Conservation (phyloP, 495 filamentous ascomycete genomes). For the Xylaria cubensis region DNA sequence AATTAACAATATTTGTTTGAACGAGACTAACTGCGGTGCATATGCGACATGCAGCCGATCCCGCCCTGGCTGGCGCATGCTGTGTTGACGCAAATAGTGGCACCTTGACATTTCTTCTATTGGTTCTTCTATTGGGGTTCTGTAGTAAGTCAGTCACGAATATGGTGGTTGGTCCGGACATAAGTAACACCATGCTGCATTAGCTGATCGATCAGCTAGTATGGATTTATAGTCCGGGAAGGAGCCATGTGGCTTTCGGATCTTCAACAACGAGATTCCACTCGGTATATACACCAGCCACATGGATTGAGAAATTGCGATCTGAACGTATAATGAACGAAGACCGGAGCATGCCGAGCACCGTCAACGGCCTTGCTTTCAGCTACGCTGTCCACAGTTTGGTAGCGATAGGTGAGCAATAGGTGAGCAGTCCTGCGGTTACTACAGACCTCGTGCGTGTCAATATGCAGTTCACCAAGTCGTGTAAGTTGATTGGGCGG, state of each 20-base stretch:
- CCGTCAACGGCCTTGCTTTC: not conserved
- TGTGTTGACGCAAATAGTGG: slow-evolving; percentile 1
- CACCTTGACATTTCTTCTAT: not conserved
- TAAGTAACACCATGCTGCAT: not conserved
- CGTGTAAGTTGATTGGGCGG: slow-evolving; percentile 11
- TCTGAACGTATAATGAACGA: not conserved
- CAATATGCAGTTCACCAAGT: slow-evolving; percentile 16
- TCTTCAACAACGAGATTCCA: not conserved
- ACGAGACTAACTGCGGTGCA: not conserved
- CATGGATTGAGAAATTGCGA: not conserved
- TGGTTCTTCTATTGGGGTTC: not conserved
- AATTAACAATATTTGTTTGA: not conserved
- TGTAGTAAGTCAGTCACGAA: slow-evolving; percentile 11
- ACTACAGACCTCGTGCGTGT: not conserved
- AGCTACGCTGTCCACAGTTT: not conserved
- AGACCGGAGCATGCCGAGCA: not conserved
- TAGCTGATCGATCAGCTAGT: not conserved
- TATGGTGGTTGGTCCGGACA: not conserved
- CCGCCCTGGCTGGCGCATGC: not conserved
- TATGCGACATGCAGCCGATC: not conserved
- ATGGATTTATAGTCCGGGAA: not conserved
- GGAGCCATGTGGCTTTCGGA: not conserved
- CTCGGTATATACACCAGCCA: not conserved
- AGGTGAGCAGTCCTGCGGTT: not conserved
- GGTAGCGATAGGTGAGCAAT: not conserved